Evolutionary conservation across 371 early-diverging fungal species (phyloP).

Genomic region (Mortierella sp.): DNA sequence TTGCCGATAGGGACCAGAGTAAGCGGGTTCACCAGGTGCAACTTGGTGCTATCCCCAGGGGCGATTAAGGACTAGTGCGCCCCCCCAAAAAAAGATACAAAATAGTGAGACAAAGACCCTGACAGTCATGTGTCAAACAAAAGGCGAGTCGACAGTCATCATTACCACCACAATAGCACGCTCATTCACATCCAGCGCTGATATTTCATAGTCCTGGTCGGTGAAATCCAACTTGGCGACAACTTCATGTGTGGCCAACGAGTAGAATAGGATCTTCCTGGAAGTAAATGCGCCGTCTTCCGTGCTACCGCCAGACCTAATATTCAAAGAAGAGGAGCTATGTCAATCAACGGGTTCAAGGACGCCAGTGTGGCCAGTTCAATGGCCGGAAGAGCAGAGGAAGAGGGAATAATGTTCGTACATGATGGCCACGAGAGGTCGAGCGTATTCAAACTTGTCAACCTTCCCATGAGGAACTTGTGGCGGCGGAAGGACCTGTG

Average conservation of each 20-base stretch:
- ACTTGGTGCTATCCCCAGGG: constrained; percentile 47
- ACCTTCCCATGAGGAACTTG: constrained; percentile 25
- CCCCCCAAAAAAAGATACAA: neutral
- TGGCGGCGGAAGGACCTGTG: constrained; percentile 44
- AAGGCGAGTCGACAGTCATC: neutral
- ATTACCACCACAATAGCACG: constrained; percentile 62
- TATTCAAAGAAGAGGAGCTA: neutral
- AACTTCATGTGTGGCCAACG: constrained; percentile 57
- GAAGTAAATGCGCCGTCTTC: constrained; percentile 20
- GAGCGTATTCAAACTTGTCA: constrained; percentile 47
- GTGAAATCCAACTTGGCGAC: constrained; percentile 47
- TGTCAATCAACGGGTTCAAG: neutral
- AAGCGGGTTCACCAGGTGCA: constrained; percentile 58
- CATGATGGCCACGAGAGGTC: constrained; percentile 64
- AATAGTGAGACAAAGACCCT: no score
- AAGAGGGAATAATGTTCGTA: constrained; percentile 38
- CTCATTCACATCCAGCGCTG: constrained; percentile 58
- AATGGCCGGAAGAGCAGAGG: neutral
- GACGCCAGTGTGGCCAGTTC: neutral
- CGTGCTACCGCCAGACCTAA: constrained; percentile 21
- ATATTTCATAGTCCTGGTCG: constrained; percentile 54
- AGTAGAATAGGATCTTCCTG: constrained; percentile 56
- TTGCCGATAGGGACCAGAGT: constrained; percentile 45
- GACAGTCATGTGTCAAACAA: no score
- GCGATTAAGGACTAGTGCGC: constrained; percentile 21